Conservation (phyloP, 305 asterid genomes). For the Salvia sclarea region DNA sequence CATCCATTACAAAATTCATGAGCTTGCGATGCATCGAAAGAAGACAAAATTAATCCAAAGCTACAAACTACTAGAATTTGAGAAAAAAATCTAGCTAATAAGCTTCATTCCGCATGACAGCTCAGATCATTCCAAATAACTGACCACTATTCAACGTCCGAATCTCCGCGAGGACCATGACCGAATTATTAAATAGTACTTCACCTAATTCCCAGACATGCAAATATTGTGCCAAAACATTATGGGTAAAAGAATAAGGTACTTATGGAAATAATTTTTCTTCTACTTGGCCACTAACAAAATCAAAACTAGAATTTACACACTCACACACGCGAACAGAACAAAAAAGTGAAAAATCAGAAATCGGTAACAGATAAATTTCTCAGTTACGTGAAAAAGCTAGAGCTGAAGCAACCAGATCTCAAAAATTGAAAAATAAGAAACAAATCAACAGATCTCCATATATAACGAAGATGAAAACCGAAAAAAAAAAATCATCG, state of each 20-base stretch:
- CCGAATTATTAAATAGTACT: background rate
- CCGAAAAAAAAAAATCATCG: background rate
- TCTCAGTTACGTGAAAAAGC: background rate
- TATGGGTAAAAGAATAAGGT: background rate
- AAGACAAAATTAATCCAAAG: background rate
- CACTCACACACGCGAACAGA: no score
- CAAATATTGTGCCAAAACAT: background rate
- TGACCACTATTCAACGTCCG: background rate
- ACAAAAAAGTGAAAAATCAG: background rate
- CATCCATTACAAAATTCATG: background rate
- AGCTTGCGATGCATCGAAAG: background rate
- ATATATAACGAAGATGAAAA: background rate
- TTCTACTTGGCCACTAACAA: background rate
- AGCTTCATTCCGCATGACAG: conserved; percentile 1
- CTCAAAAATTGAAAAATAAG: background rate
- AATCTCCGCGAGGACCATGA: background rate
- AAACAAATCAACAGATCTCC: conserved; percentile 18
- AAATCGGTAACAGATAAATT: background rate
- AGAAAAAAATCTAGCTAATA: background rate
- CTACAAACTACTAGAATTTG: background rate
- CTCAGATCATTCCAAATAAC: background rate
- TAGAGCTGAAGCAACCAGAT: conserved; percentile 17
- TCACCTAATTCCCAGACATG: conserved; percentile 18
- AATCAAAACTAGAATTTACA: background rate
- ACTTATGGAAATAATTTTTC: background rate